Base-by-base conservation (phyloP, 2,329 filamentous ascomycete genomes). In the Sclerotinia glacialis region DNA sequence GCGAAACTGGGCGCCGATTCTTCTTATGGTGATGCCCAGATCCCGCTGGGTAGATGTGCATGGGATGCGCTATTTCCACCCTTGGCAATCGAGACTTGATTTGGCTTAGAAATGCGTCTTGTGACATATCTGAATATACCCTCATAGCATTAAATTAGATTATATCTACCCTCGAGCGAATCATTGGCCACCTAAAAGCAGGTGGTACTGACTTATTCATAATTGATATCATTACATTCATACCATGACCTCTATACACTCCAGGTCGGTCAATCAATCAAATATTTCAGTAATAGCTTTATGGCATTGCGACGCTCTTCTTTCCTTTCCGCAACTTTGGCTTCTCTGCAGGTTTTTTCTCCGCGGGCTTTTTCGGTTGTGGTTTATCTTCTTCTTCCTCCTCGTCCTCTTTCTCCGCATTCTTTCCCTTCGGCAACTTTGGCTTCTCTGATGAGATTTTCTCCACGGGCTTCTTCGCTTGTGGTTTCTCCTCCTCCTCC, bases 1-100 rank as follows among this genome's bases (percentile, higher is more conserved):
- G 89, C 92, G 6, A 76, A 71, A 34, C 79, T 88, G 37, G 87
- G 87, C 1, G 81, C 78, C 11, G 95, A 98, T 78, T 74, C 81
- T 46, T 80, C 82, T 1, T 98, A 96, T 77, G 94, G 93, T 5
- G 54, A 31, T 14, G 46, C 71, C 2, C 68, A 65, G 18, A 64
- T 71, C 56, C n/a, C 72, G 5, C 70, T 78, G 1, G 78, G 79
- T 7, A 77, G 71, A 59, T 75, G 77, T 53, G 77, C 78, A 21
- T 78, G 78, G 67, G 78, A 79, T 31, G 78, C 78, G 0, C 72
- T 88, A 52, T 88, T 88, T 71, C 86, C 86, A 40, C 83, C 82
- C 2, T 67, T 83, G 31, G 71, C 78, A 4, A 76, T 81, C 0
- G 79, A 81, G 69, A 75, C 76, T 34, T 81, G 71, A 77, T 64